Percentiles rank a stretch among this genome's conserved stretches.
Conservation (phyloP, 176 grass and related monocot species). For the Stipa capillata region DNA sequence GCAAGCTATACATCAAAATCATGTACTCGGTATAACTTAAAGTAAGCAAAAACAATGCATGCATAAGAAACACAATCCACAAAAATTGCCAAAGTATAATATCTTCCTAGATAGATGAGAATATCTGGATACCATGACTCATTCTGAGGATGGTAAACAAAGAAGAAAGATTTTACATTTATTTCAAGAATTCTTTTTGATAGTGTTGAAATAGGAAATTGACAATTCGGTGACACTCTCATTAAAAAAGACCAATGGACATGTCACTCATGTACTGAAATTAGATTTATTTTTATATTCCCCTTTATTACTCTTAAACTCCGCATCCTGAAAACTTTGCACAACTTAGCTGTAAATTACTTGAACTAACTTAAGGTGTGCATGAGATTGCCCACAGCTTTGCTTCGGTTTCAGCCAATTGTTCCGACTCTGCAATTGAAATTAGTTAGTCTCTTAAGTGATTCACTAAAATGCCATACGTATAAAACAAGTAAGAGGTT, state of each 20-base stretch:
- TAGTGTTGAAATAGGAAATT: too few species aligned
- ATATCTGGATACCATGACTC: not conserved
- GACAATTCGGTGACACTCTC: not conserved
- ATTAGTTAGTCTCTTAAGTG: too few species aligned
- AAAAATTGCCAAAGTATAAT: not conserved
- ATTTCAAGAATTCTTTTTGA: not conserved
- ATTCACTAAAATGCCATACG: too few species aligned
- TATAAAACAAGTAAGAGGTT: too few species aligned
- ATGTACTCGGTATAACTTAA: not conserved
- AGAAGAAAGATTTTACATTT: not conserved
- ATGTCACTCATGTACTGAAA: slow-evolving; percentile 27
- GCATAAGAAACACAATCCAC: not conserved
- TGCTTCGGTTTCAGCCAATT: too few species aligned
- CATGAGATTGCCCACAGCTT: too few species aligned
- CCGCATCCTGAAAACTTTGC: too few species aligned
- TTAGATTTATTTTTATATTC: slow-evolving; percentile 52
- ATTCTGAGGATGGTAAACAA: not conserved
- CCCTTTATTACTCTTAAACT: too few species aligned
- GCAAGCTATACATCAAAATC: not conserved
- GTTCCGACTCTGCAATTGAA: slow-evolving; percentile 48
- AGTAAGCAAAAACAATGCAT: not conserved
- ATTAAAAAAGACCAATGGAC: not conserved
- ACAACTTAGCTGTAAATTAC: too few species aligned
- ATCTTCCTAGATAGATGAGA: not conserved
- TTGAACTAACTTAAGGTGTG: too few species aligned